Evolutionary conservation across 2,329 filamentous ascomycete species (phyloP), one percentile per base, ranked within the genome.

Genomic region (Claviceps sp.): DNA sequence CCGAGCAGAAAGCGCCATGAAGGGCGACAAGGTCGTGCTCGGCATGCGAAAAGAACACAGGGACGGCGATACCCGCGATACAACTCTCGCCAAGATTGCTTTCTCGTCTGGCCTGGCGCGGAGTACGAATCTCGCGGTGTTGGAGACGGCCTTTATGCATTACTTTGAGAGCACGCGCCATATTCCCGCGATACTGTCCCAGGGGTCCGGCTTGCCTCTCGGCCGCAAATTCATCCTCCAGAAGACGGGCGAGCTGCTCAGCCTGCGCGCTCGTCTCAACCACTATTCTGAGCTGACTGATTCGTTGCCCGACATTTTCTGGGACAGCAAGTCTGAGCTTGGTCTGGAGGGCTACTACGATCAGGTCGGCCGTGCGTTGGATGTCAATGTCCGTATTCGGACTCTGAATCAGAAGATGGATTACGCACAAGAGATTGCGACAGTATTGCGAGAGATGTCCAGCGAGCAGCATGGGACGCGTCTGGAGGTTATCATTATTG

Each of bases 211-310:
- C 50, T 63, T 68, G 48, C 70, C 63, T 9, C 64, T 72, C 40
- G 60, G 79, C 75, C 58, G 89, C 50, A 76, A 78, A 51, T 91
- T 95, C 66, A 91, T 97, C 62, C 75, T 97, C 26, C 84, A 87
- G 58, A 95, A 96, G 69, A 97, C 93, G 0, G 93, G 93, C 55
- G 88, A 97, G 67, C 76, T 98, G 6, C 78, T 97, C 18, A 85
- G 84, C 61, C 81, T 97, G 50, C 84, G 93, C 47, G 91, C 91
- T 1, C 89, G 95, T 62, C 76, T 98, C 48, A 98, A 98, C 64
- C 85, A 97, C 60, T 97, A 97, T 71, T 95, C 88, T 1, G 93
- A 97, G 67, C 79, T 98, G 37, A 97, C 93, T 0, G 93, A 98
- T 69, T 88, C 87, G 18, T 76, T 97, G 18, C 93, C 93, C 0